Evolutionary conservation across 2,329 filamentous ascomycete species (phyloP).

Genomic region (Pseudocercospora ulei): DNA sequence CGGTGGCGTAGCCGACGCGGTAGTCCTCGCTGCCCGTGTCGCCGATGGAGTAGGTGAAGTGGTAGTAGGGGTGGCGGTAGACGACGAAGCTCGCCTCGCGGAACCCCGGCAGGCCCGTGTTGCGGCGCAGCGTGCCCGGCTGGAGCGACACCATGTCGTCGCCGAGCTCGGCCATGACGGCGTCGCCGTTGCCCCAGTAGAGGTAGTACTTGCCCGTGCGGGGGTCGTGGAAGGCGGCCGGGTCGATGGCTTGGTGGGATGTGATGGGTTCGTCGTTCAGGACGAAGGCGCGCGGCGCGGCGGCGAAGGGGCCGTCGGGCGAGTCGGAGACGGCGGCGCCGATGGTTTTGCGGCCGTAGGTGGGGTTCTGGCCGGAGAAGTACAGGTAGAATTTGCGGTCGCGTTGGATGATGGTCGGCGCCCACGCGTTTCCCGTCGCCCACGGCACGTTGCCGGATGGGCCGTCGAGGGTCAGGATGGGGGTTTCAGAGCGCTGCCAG

Average conservation of each 20-base stretch:
- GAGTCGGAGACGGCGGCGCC: conserved; percentile 26
- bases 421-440: conserved; percentile 36
- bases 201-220: conserved; percentile 26
- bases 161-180: conserved; percentile 39
- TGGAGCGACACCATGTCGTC: conserved; percentile 44
- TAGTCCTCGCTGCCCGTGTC: conserved; percentile 43
- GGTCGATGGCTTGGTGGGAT: conserved; percentile 28
- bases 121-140: conserved; percentile 30
- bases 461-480: conserved; percentile 43
- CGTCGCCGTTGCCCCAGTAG: conserved; percentile 36
- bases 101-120: conserved; percentile 39
- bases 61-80: conserved; percentile 41
- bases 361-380: conserved; percentile 30
- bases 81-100: conserved; percentile 41
- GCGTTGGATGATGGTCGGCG: conserved; percentile 26
- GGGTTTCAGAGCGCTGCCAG: conserved; percentile 38
- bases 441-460: conserved; percentile 37
- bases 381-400: conserved; percentile 30
- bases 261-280: conserved; percentile 25
- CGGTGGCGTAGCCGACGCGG: conserved; percentile 43
- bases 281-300: conserved; percentile 26
- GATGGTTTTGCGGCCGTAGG: conserved; percentile 28
- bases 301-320: conserved; percentile 27
- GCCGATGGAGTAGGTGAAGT: conserved; percentile 44
- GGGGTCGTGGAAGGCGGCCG: conserved; percentile 26